Percentiles rank a stretch among this genome's conserved stretches.
Evolutionary conservation across 225 moss, liverwort and hornwort genomes (phyloP).

Genomic region (Polytrichum commune): DNA sequence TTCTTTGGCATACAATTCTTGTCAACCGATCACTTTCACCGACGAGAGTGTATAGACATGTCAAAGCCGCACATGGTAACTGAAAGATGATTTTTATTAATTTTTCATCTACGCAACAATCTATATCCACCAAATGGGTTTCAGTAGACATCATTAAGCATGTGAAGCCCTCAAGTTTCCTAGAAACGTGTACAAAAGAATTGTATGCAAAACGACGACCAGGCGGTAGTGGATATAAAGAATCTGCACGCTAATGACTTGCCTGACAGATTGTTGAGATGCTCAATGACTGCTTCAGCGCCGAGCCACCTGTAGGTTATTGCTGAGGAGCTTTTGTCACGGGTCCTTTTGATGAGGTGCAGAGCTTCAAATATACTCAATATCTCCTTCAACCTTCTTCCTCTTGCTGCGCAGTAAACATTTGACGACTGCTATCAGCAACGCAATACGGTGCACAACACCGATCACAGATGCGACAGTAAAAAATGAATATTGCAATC

Average conservation of each 20-base stretch:
- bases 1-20: no score
- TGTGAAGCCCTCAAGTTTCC: no score
- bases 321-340: constrained; percentile 35
- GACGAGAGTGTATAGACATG: no score
- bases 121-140: no score
- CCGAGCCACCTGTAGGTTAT: constrained; percentile 77
- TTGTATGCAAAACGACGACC: no score
- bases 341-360: constrained; percentile 58
- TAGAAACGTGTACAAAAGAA: background rate
- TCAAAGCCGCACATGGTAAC: no score
- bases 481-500: background rate
- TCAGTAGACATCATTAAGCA: no score
- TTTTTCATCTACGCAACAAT: no score
- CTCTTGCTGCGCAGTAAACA: constrained; percentile 48
- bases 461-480: background rate
- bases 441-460: no score
- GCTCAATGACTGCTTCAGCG: constrained; percentile 57
- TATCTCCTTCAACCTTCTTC: constrained; percentile 62
- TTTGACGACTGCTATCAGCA: constrained; percentile 3
- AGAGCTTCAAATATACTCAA: constrained; percentile 66
- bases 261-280: constrained; percentile 53
- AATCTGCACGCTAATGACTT: background rate
- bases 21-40: no score
- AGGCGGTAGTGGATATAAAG: no score
- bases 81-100: no score